Percentiles rank a stretch among this genome's conserved stretches.
Evolutionary conservation across 2,329 filamentous ascomycete genomes (phyloP).

Genomic region (Alternaria sp.): DNA sequence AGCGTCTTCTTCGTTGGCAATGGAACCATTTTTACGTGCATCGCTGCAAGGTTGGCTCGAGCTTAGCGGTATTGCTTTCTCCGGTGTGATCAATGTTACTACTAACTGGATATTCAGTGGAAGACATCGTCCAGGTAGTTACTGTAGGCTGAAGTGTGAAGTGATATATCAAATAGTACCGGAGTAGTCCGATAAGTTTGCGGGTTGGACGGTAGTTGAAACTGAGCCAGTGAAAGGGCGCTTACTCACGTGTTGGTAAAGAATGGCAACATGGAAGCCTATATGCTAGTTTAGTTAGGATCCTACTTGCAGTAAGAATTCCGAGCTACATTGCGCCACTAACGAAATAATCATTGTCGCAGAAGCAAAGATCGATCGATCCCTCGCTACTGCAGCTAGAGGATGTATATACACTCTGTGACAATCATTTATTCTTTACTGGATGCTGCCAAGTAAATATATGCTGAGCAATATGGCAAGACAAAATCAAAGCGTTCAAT

Average conservation of each 20-base stretch:
- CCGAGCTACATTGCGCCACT: too few relatives aligned
- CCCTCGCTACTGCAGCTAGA: too few relatives aligned
- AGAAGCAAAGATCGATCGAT: background rate
- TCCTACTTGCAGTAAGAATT: background rate
- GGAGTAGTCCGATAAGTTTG: background rate
- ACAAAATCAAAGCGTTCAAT: background rate
- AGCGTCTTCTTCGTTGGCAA: background rate
- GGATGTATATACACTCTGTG: too few relatives aligned
- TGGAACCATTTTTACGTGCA: background rate
- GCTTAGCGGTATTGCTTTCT: background rate
- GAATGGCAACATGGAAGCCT: background rate
- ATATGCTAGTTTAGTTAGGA: background rate
- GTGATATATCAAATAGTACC: background rate
- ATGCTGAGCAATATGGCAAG: too few relatives aligned
- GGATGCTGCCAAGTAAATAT: too few relatives aligned
- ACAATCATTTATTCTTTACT: too few relatives aligned
- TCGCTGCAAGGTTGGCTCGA: too few relatives aligned
- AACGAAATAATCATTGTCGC: background rate
- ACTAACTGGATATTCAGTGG: rapidly evolving
- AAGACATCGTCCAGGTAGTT: background rate
- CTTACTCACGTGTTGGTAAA: background rate
- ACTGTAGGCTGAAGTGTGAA: background rate
- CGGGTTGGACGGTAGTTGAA: background rate
- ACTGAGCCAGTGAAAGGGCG: background rate
- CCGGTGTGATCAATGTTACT: background rate